Evolutionary conservation across 2,329 filamentous ascomycete genomes (phyloP).

Genomic region (Thermoascus crustaceus): DNA sequence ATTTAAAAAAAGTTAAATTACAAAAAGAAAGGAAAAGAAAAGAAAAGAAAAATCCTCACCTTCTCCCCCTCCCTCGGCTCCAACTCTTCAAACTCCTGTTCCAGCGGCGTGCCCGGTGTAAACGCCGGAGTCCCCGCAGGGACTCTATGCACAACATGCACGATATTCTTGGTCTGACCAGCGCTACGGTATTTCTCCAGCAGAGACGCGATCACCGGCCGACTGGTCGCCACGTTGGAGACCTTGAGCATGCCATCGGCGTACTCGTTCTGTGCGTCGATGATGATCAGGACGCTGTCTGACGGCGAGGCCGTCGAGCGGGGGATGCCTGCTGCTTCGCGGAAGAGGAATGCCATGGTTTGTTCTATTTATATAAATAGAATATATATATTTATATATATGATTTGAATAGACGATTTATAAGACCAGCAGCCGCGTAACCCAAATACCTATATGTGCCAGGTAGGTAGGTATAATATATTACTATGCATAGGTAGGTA

Average conservation of each 20-base stretch:
- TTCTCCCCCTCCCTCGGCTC: constrained; percentile 48
- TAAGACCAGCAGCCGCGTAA: too few species aligned
- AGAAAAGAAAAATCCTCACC: too few species aligned
- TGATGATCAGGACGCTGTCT: constrained; percentile 58
- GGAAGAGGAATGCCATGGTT: too few species aligned
- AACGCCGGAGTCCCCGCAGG: constrained; percentile 58
- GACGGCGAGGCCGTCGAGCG: constrained; percentile 48
- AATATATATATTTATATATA: too few species aligned
- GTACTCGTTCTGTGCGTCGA: constrained; percentile 66
- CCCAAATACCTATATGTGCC: too few species aligned
- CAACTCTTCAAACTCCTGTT: constrained; percentile 54
- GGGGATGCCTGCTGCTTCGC: constrained; percentile 46
- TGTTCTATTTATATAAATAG: too few species aligned
- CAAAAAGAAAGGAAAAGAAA: too few species aligned
- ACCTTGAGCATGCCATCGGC: constrained; percentile 47
- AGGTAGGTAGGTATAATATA: too few species aligned
- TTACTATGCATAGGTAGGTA: too few species aligned
- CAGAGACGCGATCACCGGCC: constrained; percentile 49
- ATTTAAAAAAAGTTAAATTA: too few species aligned
- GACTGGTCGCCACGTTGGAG: constrained; percentile 44
- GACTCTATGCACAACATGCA: constrained; percentile 54
- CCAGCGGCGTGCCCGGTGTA: constrained; percentile 53
- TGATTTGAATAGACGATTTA: too few species aligned
- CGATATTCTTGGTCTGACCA: constrained; percentile 40
- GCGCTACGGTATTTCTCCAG: constrained; percentile 53